Evolutionary conservation across 106 monocot species (phyloP), one percentile per base, ranked within the genome.

Genomic region (Platanthera zijinensis): DNA sequence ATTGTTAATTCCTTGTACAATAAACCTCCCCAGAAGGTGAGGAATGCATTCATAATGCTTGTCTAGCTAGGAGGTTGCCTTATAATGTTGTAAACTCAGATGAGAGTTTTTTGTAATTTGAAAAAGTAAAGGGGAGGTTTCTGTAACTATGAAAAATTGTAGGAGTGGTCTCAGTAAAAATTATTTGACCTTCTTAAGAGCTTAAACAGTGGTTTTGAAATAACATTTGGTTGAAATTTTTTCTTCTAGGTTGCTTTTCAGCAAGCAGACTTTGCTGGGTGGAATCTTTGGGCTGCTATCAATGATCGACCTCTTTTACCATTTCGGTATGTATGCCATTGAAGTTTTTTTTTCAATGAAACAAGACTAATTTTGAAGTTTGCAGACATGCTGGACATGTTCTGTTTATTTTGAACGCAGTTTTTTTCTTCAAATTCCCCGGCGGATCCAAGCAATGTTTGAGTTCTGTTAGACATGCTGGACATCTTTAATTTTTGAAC

Each of bases 221-320:
- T 61, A 61, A 18, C 18, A 19, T 61, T 61, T 19, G 18, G 21
- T 21, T 61, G 8, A 11, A 10, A 67, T 30, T 53, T 69, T 45
- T 75, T 21, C 8, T 75, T 21, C 8, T 69, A 94, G 97, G 97
- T 94, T 86, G 97, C 93, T 72, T 90, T 94, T 89, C 91, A 97
- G 82, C 89, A 97, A 84, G 97, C 97, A 66, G 94, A 97, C 77
- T 97, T 91, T 84, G 73, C 91, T 77, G 91, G 91, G 78, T 94
- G 97, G 97, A 97, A 97, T 82, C 74, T 97, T 78, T 97, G 97
- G 97, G 93, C 91, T 57, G 91, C 97, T 71, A 91, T 97, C n/a
- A 94, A 91, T 85, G 78, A 79, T 62, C 87, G 91, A 11, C 97
- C 97, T 67, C 87, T 97, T 47, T 74, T 97, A n/a, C 97, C 93